Base-by-base conservation (phyloP, 768 basidiomycete species). In the Pisolithus tinctorius region DNA sequence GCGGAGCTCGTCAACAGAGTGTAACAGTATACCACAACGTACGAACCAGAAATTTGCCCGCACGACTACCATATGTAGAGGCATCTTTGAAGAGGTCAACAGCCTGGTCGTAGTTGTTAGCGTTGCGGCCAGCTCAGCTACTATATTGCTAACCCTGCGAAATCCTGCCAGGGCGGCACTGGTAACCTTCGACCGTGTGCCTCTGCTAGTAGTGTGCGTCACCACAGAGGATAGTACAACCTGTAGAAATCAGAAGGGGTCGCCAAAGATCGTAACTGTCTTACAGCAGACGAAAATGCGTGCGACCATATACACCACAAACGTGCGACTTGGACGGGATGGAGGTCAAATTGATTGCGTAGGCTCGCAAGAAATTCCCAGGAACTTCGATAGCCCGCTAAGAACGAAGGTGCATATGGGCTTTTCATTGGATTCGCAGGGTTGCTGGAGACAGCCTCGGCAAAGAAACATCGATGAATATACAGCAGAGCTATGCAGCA, bases 171-270 rank as follows among this genome's bases (percentile, higher is more conserved):
- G 62, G 1, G 89, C 88, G 11, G 84, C 84, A 13, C 79, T 73
- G 0, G 86, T 86, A 17, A 85, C 81, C 61, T 84, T 87, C 1
- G 80, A 84, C 37, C 73, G 73, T 4, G 70, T 63, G 7, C 71
- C 66, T 8, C 17, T 49, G 13, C 67, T 66, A 13, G 80, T 75
- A 31, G 80, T 78, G 48, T 83, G 82, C 11, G 83, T 88, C 1
- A 86, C 84, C n/a, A 89, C 79, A 8, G 87, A 84, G 10, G 84
- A 79, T 38, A 89, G 62, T 80, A 90, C 84, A 26, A 88, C 81
- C 87, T 88, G 30, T 20, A 51, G 16, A 13, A 4, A 38, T 48
- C 29, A 55, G 39, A 11, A 25, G 56, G 20, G 25, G 49, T 48
- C 47, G 46, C 54, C 30, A 51, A 26, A 11, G 1, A 16, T 31